Conservation (phyloP, 2,329 filamentous ascomycete species). For the Epichloe festucae region DNA sequence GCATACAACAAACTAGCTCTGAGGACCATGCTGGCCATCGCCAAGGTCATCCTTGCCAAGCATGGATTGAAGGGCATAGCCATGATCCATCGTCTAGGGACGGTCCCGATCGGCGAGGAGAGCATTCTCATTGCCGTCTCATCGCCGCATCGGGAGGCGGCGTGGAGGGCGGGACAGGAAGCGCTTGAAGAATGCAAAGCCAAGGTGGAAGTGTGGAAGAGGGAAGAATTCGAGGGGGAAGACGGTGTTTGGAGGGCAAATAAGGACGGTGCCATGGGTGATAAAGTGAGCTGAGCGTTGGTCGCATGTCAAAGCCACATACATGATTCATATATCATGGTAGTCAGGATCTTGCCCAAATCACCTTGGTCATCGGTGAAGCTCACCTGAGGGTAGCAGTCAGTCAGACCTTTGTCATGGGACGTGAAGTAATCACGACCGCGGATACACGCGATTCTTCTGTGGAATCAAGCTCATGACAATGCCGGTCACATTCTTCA, state of each 20-base stretch:
- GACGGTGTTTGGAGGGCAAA: constrained; percentile 83
- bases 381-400: no score
- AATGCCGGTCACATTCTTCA: no score
- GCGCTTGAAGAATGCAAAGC: constrained; percentile 77
- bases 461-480: no score
- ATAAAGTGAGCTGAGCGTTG: constrained; percentile 22
- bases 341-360: no score
- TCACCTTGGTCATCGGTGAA: no score
- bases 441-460: no score
- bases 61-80: constrained; percentile 61
- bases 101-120: constrained; percentile 82
- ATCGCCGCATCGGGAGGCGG: constrained; percentile 67
- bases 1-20: constrained; percentile 62
- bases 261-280: constrained; percentile 53
- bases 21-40: constrained; percentile 53
- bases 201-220: constrained; percentile 89
- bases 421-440: no score
- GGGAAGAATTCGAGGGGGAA: constrained; percentile 70
- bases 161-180: constrained; percentile 82
- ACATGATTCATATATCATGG: no score
- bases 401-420: no score
- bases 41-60: constrained; percentile 39
- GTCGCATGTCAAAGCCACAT: background rate
- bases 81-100: constrained; percentile 73
- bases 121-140: constrained; percentile 84